Conservation (phyloP, 495 filamentous ascomycete species). For the Friedmanniomyces endolithicus region DNA sequence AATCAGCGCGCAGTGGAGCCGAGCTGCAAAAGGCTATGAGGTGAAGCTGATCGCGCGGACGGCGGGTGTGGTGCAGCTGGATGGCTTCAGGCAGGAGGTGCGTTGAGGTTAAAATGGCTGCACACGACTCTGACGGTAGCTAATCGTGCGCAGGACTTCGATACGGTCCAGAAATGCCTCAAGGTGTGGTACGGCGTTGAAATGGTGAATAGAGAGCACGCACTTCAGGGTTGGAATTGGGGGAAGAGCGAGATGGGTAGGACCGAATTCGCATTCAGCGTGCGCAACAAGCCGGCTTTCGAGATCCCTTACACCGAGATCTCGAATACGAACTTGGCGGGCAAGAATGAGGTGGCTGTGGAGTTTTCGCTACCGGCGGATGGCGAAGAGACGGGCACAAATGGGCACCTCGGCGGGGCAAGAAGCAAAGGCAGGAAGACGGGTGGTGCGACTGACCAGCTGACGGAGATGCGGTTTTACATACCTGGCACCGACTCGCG, state of each 20-base stretch:
- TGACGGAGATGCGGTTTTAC: constrained; percentile 98
- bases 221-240: constrained; percentile 98
- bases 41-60: constrained; percentile 75
- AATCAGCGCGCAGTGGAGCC: constrained; percentile 81
- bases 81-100: constrained; percentile 90
- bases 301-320: constrained; percentile 97
- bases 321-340: constrained; percentile 92
- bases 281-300: constrained; percentile 92
- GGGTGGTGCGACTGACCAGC: constrained; percentile 73
- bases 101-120: constrained; percentile 3
- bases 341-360: constrained; percentile 94
- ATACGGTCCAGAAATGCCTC: constrained; percentile 78
- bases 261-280: constrained; percentile 87
- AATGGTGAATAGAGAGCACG: constrained; percentile 83
- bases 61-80: constrained; percentile 79
- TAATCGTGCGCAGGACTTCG: constrained; percentile 54
- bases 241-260: constrained; percentile 96
- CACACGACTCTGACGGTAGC: not conserved
- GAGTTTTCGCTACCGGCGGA: constrained; percentile 71
- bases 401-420: constrained; percentile 64
- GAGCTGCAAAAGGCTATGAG: constrained; percentile 83
- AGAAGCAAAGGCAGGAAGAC: constrained; percentile 76
- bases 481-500: constrained; percentile 83
- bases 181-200: constrained; percentile 93
- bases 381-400: constrained; percentile 54